Percentiles rank a stretch among this genome's conserved stretches.
phyloP scores from a whole-genome alignment of 805 yeast species.

The Candida patagonica region DNA sequence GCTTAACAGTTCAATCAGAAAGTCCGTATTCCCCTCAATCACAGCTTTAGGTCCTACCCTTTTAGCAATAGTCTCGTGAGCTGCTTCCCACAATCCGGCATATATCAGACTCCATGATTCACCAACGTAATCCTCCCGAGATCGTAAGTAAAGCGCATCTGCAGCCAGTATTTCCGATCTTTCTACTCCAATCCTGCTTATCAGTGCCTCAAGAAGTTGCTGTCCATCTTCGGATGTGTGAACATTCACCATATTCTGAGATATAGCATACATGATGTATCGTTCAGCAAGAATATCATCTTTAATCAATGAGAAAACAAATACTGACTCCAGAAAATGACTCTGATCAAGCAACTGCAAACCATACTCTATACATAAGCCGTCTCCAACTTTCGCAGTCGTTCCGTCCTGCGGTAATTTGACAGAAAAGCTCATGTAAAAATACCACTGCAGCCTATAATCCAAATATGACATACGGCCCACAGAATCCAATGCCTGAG shows the following conservation, averaged over 20 bases:
- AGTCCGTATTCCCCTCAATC: conserved; percentile 33
- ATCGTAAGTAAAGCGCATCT: conserved; percentile 47
- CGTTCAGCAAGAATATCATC: conserved; percentile 38
- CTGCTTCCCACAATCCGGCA: conserved; percentile 53
- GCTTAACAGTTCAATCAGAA: conserved; percentile 18
- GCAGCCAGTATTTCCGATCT: background rate
- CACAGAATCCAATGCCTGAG: conserved; percentile 9
- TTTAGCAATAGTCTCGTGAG: conserved; percentile 48
- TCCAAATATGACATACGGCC: background rate
- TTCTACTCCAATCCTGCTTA: background rate
- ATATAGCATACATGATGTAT: conserved; percentile 28
- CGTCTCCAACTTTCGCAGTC: conserved; percentile 27
- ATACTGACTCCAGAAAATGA: conserved; percentile 51
- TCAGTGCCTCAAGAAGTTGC: background rate
- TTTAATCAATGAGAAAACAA: conserved; percentile 48
- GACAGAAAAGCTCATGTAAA: conserved; percentile 34
- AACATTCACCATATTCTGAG: conserved; percentile 18
- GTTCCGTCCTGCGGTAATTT: conserved; percentile 11
- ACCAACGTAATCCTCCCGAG: conserved; percentile 41
- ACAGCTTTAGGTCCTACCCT: conserved; percentile 68
- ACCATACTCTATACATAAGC: conserved; percentile 37
- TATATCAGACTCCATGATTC: conserved; percentile 54
- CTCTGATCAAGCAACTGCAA: conserved; percentile 41
- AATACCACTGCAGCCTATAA: conserved; percentile 36
- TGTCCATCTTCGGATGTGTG: conserved; percentile 12